Base-by-base conservation (phyloP, 2,329 filamentous ascomycete species). In the Clonostachys sp. region DNA sequence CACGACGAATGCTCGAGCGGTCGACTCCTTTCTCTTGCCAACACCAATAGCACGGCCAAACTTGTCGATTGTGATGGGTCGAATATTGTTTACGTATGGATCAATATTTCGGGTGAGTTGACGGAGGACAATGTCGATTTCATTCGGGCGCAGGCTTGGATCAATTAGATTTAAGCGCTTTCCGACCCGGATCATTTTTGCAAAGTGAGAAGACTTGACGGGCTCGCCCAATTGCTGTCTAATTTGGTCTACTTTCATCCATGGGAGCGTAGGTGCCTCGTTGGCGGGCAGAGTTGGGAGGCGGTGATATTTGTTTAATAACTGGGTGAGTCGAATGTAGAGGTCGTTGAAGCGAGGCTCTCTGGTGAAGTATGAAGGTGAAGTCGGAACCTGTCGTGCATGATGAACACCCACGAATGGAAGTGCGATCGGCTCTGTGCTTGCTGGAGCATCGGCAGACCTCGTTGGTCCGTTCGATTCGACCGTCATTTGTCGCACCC, bases 291-390 rank as follows among this genome's bases (percentile, higher is more conserved):
- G 71, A 5, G 74, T 79, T 7, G 94, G 94, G 13, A 97, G 78
- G 24, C 83, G 75, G 48, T 82, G 77, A 63, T 94, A 86, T 66
- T 83, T 85, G 46, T 82, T 81, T 48, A 87, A 70, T 20, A 97
- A 77, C 12, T 79, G 75, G 57, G 89, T 81, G 43, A 99, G 77
- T 42, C 75, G 72, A 55, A 97, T 79, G 57, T 87, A 81, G 59
- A 88, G 81, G 69, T 99, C 94, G 68, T 86, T 94, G 74, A 96
- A 96, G 47, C 79, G 76, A 2, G 91, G 87, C 51, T 86, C 86
- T 45, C 86, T 86, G 45, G 90, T 91, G 73, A 97, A 99, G 71
- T 99, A 99, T n/a, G 92, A 94, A 4, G 89, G 85, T 35, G 91
- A 96, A 24, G 79, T 78, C 17, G 94, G 94, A 35, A 96, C 73